Percentiles rank a stretch among this genome's conserved stretches.
phyloP scores from a whole-genome alignment of 1,284 basidiomycete species.

The Gastroboletus turbinatus region DNA sequence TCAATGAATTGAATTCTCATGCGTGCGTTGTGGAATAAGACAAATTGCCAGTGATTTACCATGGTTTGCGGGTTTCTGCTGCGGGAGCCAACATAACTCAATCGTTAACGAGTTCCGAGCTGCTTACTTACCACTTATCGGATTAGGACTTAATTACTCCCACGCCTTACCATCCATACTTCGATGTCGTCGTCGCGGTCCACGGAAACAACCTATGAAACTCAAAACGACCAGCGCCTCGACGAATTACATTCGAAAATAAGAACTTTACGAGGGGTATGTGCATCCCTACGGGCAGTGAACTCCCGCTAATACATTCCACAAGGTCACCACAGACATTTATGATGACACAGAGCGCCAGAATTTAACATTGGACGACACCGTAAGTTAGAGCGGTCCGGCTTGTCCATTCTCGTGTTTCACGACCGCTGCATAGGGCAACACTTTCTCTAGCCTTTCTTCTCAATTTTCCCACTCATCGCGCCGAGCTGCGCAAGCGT shows the following conservation, averaged over 20 bases:
- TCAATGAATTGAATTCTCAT: too few relatives aligned
- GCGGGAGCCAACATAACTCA: too few relatives aligned
- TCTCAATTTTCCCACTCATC: conserved; percentile 61
- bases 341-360: conserved; percentile 80
- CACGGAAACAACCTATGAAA: conserved; percentile 71
- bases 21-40: too few relatives aligned
- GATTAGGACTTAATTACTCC: too few relatives aligned
- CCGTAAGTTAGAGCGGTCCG: conserved; percentile 45
- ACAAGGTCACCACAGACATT: conserved; percentile 76
- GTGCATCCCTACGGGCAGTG: conserved; percentile 23
- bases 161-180: background rate
- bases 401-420: background rate
- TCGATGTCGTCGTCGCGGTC: conserved; percentile 38
- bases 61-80: too few relatives aligned
- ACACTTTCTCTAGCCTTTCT: conserved; percentile 65
- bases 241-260: conserved; percentile 81
- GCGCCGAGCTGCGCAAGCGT: conserved; percentile 64
- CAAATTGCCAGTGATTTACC: too few relatives aligned
- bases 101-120: too few relatives aligned
- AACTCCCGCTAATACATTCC: conserved; percentile 6
- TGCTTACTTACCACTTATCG: too few relatives aligned
- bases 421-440: conserved; percentile 42
- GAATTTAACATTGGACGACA: conserved; percentile 71
- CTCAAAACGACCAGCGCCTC: conserved; percentile 78
- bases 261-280: conserved; percentile 67